These are phyloP conservation scores for Boletus subparvulus DNA, from an alignment of 768 basidiomycete species.

Conservation along the genomic window DNA sequence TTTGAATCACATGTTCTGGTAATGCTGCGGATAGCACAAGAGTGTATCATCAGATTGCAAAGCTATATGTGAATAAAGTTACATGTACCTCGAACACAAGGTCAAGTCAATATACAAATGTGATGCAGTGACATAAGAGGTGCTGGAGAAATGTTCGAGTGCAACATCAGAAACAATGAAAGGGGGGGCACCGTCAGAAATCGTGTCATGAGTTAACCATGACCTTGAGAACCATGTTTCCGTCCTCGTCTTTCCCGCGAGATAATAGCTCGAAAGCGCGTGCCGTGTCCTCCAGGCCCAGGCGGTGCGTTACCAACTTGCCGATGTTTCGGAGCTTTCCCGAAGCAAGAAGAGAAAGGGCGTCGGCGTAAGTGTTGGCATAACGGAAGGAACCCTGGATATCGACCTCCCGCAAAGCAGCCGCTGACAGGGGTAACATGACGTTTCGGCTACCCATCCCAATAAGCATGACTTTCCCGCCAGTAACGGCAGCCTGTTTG, in stretches of 20 bases:
- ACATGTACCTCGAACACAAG: constrained; percentile 19
- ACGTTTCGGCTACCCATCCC: constrained; percentile 93
- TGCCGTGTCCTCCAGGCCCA: constrained; percentile 60
- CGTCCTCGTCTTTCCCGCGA: constrained; percentile 74
- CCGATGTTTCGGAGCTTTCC: constrained; percentile 63
- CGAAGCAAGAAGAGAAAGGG: constrained; percentile 67
- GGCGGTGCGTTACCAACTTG: constrained; percentile 79
- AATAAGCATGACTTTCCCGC: constrained; percentile 89
- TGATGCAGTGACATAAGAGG: constrained; percentile 14
- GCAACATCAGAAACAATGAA: constrained; percentile 7
- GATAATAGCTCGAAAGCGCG: constrained; percentile 82
- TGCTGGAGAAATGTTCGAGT: constrained; percentile 4
- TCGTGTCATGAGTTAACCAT: constrained; percentile 57
- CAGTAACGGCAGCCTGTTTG: constrained; percentile 71
- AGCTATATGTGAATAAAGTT: constrained; percentile 19
- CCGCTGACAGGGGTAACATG: constrained; percentile 77
- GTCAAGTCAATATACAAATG: constrained; percentile 10
- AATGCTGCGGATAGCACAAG: neutral
- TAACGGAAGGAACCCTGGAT: constrained; percentile 91
- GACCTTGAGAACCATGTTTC: constrained; percentile 85
- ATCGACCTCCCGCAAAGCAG: constrained; percentile 88
- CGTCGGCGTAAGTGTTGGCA: constrained; percentile 87
- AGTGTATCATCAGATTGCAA: constrained; percentile 6
- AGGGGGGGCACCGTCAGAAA: neutral
- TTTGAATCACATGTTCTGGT: neutral